A percentile compares a stretch with the other conserved stretches of the same genome.
Evolutionary conservation across 208 protist genomes (phyloP).

Genomic region (Jaenimonas drosophilae): DNA sequence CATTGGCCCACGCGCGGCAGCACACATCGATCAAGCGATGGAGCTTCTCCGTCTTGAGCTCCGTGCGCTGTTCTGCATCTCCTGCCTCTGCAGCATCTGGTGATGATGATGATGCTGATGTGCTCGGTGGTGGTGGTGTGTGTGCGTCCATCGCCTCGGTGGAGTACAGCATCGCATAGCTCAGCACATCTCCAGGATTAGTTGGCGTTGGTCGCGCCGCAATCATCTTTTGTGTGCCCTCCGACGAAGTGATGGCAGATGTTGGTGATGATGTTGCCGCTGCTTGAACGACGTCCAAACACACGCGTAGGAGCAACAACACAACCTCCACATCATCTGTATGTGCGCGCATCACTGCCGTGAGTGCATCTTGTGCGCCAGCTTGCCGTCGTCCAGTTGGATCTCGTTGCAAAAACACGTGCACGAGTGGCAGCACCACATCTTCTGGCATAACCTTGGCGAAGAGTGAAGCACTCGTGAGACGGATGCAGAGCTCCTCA

Average conservation of each 20-base stretch:
- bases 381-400: conserved; percentile 34
- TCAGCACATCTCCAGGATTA: conserved; percentile 15
- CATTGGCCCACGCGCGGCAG: not conserved
- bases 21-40: not conserved
- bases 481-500: conserved; percentile 58
- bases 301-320: conserved; percentile 19
- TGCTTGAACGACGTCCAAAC: conserved; percentile 10
- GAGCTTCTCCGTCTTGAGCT: not conserved
- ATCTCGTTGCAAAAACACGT: conserved; percentile 39
- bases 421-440: conserved; percentile 53
- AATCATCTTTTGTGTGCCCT: too few relatives aligned
- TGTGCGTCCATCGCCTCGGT: not conserved
- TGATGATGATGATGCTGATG: not conserved
- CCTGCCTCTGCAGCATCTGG: not conserved
- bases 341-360: conserved; percentile 38
- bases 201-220: too few relatives aligned
- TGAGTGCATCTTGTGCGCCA: conserved; percentile 27
- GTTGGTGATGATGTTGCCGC: not conserved
- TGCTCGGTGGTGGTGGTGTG: not conserved
- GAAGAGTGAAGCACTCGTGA: conserved; percentile 62
- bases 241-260: not conserved
- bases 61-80: not conserved
- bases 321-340: conserved; percentile 19
- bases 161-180: conserved; percentile 12
- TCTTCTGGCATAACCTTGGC: conserved; percentile 67